Percentiles rank a stretch among this genome's conserved stretches.
phyloP scores from a whole-genome alignment of 306 rosid genomes.

The Vachellia collinsii region DNA sequence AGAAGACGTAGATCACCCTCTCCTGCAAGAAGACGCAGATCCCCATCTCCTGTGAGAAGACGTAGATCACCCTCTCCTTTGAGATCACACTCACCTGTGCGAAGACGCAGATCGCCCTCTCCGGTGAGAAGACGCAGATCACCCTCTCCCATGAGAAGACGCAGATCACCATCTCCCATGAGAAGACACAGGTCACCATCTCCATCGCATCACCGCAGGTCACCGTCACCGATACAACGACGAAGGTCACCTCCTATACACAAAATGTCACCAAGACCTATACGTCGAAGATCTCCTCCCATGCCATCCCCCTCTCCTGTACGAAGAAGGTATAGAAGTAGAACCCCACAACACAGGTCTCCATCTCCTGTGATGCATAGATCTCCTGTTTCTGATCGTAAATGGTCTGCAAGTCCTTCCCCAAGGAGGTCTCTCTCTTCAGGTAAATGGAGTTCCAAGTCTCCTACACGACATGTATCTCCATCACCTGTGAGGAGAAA shows the following conservation, averaged over 20 bases:
- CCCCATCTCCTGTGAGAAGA: constrained; percentile 44
- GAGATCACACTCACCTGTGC: constrained; percentile 46
- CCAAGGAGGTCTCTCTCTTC: constrained; percentile 48
- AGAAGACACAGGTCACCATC: constrained; percentile 50
- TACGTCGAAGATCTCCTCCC: constrained; percentile 49
- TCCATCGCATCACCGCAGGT: constrained; percentile 40
- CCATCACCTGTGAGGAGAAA: constrained; percentile 44
- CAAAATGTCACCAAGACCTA: constrained; percentile 48
- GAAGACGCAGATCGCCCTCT: constrained; percentile 48
- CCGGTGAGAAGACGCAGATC: constrained; percentile 45
- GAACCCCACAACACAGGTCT: constrained; percentile 49
- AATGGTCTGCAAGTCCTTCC: constrained; percentile 39
- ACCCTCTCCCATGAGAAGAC: constrained; percentile 45
- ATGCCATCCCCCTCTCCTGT: constrained; percentile 43
- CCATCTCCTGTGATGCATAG: constrained; percentile 53
- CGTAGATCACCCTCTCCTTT: constrained; percentile 65
- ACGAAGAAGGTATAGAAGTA: constrained; percentile 48
- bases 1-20: constrained; percentile 50
- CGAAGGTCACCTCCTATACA: constrained; percentile 45
- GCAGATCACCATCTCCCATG: constrained; percentile 37
- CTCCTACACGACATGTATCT: constrained; percentile 43
- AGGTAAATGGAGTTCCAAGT: constrained; percentile 46
- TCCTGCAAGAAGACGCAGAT: constrained; percentile 35
- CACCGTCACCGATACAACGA: constrained; percentile 53
- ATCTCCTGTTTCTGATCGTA: constrained; percentile 42